phyloP scores from a whole-genome alignment of 306 rosid species.

The Alnus rubra region DNA sequence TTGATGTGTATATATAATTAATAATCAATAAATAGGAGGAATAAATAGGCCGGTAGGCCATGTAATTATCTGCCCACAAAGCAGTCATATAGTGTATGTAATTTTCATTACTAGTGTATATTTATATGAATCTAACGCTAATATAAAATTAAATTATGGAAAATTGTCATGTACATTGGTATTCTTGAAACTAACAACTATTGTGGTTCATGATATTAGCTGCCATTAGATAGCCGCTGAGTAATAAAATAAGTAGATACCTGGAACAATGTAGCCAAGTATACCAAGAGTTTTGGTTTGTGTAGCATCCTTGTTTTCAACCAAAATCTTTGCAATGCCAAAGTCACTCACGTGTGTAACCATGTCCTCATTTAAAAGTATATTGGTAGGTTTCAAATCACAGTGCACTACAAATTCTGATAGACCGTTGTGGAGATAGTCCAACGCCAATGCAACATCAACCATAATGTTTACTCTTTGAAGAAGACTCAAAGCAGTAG shows the following conservation, averaged over 20 bases:
- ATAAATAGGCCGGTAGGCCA: no score
- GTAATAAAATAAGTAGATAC: neutral
- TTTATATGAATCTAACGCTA: no score
- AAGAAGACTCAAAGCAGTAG: neutral
- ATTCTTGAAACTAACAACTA: no score
- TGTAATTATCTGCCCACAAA: no score
- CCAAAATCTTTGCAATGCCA: neutral
- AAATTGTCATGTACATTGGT: no score
- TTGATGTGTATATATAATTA: no score
- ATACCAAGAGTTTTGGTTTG: neutral
- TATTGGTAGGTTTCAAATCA: neutral
- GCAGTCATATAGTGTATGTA: no score
- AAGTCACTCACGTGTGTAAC: neutral
- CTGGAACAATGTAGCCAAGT: neutral
- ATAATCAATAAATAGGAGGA: no score
- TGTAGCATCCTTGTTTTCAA: neutral
- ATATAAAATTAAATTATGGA: no score
- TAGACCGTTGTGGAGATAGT: neutral
- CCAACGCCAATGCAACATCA: neutral
- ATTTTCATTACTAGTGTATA: neutral
- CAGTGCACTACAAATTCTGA: neutral
- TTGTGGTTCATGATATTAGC: no score
- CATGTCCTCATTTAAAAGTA: neutral
- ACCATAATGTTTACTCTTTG: neutral
- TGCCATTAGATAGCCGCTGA: no score